A percentile compares a stretch with the other conserved stretches of the same genome.
These are phyloP conservation scores for Penicillium italicum DNA, from an alignment of 2,329 filamentous ascomycete genomes.

Conservation along the genomic window DNA sequence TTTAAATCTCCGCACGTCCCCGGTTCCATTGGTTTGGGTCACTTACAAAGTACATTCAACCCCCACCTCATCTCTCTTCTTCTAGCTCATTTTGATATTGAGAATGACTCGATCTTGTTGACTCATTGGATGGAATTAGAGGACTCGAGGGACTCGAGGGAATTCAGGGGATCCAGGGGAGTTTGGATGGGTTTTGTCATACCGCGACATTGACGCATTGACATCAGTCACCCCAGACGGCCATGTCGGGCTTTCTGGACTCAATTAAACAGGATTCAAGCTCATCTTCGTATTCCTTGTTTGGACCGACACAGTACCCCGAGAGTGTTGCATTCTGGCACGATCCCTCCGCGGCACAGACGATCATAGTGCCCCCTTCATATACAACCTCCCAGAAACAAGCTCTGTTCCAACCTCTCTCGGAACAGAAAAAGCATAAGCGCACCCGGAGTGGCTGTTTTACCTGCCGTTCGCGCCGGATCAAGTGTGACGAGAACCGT, in stretches of 20 bases:
- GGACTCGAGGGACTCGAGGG: neutral
- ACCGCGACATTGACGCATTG: slow-evolving; percentile 30
- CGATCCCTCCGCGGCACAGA: slow-evolving; percentile 27
- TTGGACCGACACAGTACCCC: slow-evolving; percentile 38
- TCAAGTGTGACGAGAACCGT: slow-evolving; percentile 89
- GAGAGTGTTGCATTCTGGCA: slow-evolving; percentile 46
- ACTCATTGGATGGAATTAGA: neutral
- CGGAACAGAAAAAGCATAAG: slow-evolving; percentile 83
- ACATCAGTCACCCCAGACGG: slow-evolving; percentile 29
- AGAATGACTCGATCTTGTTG: neutral
- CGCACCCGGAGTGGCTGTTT: slow-evolving; percentile 91
- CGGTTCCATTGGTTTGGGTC: slow-evolving; percentile 22
- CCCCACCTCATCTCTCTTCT: slow-evolving; percentile 11
- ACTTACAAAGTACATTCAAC: slow-evolving; percentile 1
- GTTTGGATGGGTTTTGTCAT: neutral
- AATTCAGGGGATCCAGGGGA: neutral
- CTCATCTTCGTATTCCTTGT: slow-evolving; percentile 34
- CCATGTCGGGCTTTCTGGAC: slow-evolving; percentile 29
- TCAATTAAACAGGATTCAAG: slow-evolving; percentile 24
- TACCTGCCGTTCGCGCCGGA: slow-evolving; percentile 82
- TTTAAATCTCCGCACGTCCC: slow-evolving; percentile 27
- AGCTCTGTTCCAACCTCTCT: slow-evolving; percentile 29
- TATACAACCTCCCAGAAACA: slow-evolving; percentile 24
- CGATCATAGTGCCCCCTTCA: slow-evolving; percentile 16
- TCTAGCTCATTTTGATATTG: neutral